These are phyloP conservation scores for Torulaspora delbrueckii DNA, from an alignment of 805 yeast genomes.

Conservation along the genomic window DNA sequence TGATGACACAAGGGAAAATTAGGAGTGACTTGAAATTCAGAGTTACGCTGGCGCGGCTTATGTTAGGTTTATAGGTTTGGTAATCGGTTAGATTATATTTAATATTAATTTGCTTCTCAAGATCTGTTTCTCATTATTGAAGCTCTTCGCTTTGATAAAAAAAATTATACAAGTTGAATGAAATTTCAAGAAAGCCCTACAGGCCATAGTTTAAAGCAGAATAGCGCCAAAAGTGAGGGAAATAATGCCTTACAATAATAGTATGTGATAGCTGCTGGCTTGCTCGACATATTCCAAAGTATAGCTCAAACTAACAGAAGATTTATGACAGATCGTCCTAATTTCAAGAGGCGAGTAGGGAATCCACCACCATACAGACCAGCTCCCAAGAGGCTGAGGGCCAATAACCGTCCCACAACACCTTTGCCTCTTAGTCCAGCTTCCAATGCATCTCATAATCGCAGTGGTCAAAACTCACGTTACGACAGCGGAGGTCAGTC, in stretches of 20 bases:
- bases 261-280: conserved; percentile 8
- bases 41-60: neutral
- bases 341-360: conserved; percentile 16
- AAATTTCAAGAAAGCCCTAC: neutral
- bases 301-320: conserved; percentile 6
- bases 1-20: neutral
- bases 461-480: conserved; percentile 8
- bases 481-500: conserved; percentile 13
- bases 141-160: conserved; percentile 4
- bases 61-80: neutral
- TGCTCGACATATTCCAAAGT: neutral
- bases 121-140: neutral
- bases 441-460: conserved; percentile 3
- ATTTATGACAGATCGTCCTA: conserved; percentile 11
- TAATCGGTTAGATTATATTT: neutral
- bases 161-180: neutral
- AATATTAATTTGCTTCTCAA: neutral
- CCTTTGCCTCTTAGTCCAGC: conserved; percentile 12
- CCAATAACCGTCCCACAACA: conserved; percentile 11
- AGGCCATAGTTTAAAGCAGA: neutral
- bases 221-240: conserved; percentile 1
- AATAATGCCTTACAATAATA: conserved; percentile 12
- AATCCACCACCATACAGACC: conserved; percentile 18
- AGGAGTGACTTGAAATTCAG: neutral
- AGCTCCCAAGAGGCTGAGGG: conserved; percentile 17